Percentiles rank a stretch among this genome's conserved stretches.
phyloP scores from a whole-genome alignment of 2,329 filamentous ascomycete genomes.

The Scedosporium minutisporum region DNA sequence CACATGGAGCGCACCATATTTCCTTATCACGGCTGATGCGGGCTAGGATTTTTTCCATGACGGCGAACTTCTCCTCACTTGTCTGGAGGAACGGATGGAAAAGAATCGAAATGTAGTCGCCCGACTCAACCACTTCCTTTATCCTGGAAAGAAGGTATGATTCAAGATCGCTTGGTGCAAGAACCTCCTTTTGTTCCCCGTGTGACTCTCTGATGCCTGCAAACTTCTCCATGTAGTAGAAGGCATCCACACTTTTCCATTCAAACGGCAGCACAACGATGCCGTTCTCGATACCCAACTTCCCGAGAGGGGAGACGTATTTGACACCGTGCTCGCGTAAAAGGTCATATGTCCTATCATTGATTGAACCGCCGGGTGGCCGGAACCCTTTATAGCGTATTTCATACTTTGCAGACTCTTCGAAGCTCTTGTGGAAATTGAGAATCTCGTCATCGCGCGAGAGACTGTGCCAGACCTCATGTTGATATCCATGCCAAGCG shows the following conservation, averaged over 20 bases:
- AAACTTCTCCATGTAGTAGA: slow-evolving; percentile 23
- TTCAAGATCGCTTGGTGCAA: slow-evolving; percentile 12
- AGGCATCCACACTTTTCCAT: slow-evolving; percentile 19
- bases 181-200: slow-evolving; percentile 11
- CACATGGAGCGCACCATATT: slow-evolving; percentile 19
- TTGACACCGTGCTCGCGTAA: slow-evolving; percentile 12
- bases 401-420: slow-evolving; percentile 8
- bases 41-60: slow-evolving; percentile 16
- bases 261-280: slow-evolving; percentile 20
- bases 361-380: slow-evolving; percentile 17
- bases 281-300: slow-evolving; percentile 11
- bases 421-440: slow-evolving; percentile 17
- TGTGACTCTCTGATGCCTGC: slow-evolving; percentile 10
- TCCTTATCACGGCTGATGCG: slow-evolving; percentile 12
- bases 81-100: slow-evolving; percentile 20
- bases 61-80: slow-evolving; percentile 16
- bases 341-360: slow-evolving; percentile 15
- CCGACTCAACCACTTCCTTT: slow-evolving; percentile 11
- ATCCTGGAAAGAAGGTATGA: slow-evolving; percentile 14
- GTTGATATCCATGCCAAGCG: slow-evolving; percentile 22
- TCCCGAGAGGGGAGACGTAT: slow-evolving; percentile 18
- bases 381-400: slow-evolving; percentile 17
- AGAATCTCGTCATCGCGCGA: slow-evolving; percentile 11
- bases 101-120: slow-evolving; percentile 17
- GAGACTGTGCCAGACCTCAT: slow-evolving; percentile 16